These are phyloP conservation scores for Albifimbria verrucaria DNA, from an alignment of 2,329 filamentous ascomycete species.

Conservation along the genomic window DNA sequence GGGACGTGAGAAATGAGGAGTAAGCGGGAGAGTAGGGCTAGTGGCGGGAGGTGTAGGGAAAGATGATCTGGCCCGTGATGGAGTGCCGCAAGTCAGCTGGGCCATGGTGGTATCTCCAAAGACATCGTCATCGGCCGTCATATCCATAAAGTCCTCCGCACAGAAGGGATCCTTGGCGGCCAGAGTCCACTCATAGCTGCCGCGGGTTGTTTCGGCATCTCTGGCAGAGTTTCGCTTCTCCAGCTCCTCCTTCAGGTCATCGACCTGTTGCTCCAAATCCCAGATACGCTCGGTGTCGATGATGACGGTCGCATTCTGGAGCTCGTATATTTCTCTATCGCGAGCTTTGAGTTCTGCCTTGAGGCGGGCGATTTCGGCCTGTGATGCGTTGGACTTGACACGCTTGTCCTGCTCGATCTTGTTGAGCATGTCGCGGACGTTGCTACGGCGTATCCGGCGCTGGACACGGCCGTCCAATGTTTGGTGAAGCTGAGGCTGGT, in stretches of 20 bases:
- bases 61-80: constrained; percentile 39
- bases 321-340: constrained; percentile 50
- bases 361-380: constrained; percentile 47
- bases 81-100: constrained; percentile 50
- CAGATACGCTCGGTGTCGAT: constrained; percentile 45
- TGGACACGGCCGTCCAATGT: constrained; percentile 56
- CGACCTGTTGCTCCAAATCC: constrained; percentile 37
- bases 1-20: constrained; percentile 26
- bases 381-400: constrained; percentile 32
- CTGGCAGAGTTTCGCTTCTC: constrained; percentile 14
- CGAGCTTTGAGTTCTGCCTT: constrained; percentile 44
- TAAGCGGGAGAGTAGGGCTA: constrained; percentile 37
- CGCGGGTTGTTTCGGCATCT: constrained; percentile 19
- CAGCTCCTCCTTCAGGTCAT: constrained; percentile 31
- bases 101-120: constrained; percentile 51
- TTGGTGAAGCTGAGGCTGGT: constrained; percentile 43
- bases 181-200: constrained; percentile 46
- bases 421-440: constrained; percentile 58
- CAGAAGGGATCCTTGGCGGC: constrained; percentile 44
- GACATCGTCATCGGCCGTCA: constrained; percentile 31
- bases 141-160: constrained; percentile 40
- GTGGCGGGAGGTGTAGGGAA: constrained; percentile 56
- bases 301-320: constrained; percentile 47
- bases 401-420: constrained; percentile 45
- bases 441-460: constrained; percentile 53